Evolutionary conservation across 1,284 basidiomycete genomes (phyloP).

Genomic region (Ustilago lituana): DNA sequence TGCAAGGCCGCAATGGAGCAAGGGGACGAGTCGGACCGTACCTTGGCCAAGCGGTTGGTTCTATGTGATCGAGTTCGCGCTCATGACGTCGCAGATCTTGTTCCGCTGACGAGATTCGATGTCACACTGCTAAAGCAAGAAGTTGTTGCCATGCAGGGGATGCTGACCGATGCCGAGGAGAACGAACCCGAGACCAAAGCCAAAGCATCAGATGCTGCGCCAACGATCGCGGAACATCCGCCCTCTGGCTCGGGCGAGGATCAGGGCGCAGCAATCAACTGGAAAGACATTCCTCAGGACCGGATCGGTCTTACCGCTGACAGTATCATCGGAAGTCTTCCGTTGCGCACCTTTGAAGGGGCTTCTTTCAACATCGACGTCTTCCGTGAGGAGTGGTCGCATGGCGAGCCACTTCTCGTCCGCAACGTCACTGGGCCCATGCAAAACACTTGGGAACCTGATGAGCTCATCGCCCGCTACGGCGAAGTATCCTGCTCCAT

Average conservation of each 20-base stretch:
- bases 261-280: slow-evolving; percentile 12
- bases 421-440: slow-evolving; percentile 28
- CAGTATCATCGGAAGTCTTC: slow-evolving; percentile 19
- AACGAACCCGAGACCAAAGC: not conserved
- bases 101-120: slow-evolving; percentile 77
- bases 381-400: slow-evolving; percentile 40
- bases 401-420: slow-evolving; percentile 55
- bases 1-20: slow-evolving; percentile 77
- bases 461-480: slow-evolving; percentile 74
- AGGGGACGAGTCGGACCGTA: slow-evolving; percentile 7
- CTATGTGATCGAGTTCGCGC: slow-evolving; percentile 22
- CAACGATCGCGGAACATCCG: not conserved
- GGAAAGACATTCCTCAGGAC: slow-evolving; percentile 9
- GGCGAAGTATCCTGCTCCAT: slow-evolving; percentile 76
- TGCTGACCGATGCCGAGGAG: slow-evolving; percentile 45
- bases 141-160: slow-evolving; percentile 74
- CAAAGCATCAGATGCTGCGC: not conserved
- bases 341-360: slow-evolving; percentile 19
- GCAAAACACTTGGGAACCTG: slow-evolving; percentile 76
- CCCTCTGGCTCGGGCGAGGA: not conserved
- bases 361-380: slow-evolving; percentile 10
- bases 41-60: slow-evolving; percentile 34
- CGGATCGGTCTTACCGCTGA: slow-evolving; percentile 31
- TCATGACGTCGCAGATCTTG: slow-evolving; percentile 72
- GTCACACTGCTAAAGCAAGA: slow-evolving; percentile 74